phyloP scores from a whole-genome alignment of 1,139 yeast genomes.

The Zygosaccharomyces pseudobailii region DNA sequence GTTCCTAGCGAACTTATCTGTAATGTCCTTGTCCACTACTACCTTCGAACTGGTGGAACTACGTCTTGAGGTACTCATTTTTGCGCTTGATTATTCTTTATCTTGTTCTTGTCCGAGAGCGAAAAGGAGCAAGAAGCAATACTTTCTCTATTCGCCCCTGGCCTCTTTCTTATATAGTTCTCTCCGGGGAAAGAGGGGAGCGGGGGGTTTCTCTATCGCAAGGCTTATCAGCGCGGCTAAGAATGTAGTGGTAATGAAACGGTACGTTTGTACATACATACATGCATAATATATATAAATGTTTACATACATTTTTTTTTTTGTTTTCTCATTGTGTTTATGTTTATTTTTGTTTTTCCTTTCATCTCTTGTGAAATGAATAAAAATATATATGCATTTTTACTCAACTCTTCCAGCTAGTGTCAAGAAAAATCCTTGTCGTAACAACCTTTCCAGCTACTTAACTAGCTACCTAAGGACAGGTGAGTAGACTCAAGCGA shows the following conservation, averaged over 20 bases:
- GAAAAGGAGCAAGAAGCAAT: not conserved
- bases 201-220: not conserved
- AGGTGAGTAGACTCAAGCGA: not conserved
- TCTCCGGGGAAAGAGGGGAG: not conserved
- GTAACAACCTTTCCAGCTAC: not conserved
- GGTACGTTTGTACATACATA: not conserved
- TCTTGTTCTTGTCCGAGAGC: not conserved
- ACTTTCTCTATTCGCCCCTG: not conserved
- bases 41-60: conserved; percentile 8
- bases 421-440: not conserved
- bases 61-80: not conserved
- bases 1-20: conserved; percentile 21
- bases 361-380: not conserved
- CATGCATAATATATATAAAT: not conserved
- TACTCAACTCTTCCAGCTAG: not conserved
- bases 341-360: not conserved
- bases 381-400: not conserved
- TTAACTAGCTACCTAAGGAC: not conserved
- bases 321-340: too few relatives aligned
- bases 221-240: conserved; percentile 1
- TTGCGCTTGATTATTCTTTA: not conserved
- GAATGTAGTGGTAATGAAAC: not conserved
- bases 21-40: conserved; percentile 21
- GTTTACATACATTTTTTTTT: not conserved
- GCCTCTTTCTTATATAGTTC: not conserved